Base-by-base conservation (phyloP, 257 asterid species). In the Nemophila menziesii region DNA sequence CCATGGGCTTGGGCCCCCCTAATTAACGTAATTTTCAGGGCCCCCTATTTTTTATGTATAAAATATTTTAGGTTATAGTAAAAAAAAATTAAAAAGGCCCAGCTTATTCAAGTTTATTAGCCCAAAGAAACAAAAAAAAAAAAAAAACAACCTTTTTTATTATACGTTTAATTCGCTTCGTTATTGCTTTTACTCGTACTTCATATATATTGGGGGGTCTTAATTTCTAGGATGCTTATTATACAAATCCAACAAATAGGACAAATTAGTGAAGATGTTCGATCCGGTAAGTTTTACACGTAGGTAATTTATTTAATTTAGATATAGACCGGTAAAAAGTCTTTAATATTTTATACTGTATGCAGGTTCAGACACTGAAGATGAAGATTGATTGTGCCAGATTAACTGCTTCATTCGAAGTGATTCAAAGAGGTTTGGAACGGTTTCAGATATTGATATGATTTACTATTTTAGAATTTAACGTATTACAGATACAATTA, bases 231-330 rank as follows among this genome's bases (percentile, higher is more conserved):
- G 51, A 89, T 89, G 97, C 82, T 89, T 13, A 79, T 78, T 46
- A 58, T 44, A 49, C 97, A 84, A 70, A 73, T 89, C 69, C 65
- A 65, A 61, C 81, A 83, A 16, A 72, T 93, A 44, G 97, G 97
- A n/a, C 70, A 75, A 40, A 57, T 89, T 62, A 71, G 90, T 16
- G 95, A 89, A 36, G 97, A 89, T 47, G 92, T 78, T 57, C 92
- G 97, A 54, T 84, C 97, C 33, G 97, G 97, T 87, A 59, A 71
- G 93, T 62, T 19, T n/a, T n/a, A n/a, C n/a, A n/a, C n/a, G n/a
- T n/a, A n/a, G n/a, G n/a, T n/a, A n/a, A 1, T 37, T 2, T 13
- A 29, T 12, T 11, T 19, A 17, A 41, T 24, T 17, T n/a, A 2
- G 3, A 12, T 41, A 12, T 3, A 5, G 16, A 12, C 16, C 21